These are phyloP conservation scores for Entrophospora sp. DNA, from an alignment of 192 early-diverging fungal genomes.

Conservation along the genomic window DNA sequence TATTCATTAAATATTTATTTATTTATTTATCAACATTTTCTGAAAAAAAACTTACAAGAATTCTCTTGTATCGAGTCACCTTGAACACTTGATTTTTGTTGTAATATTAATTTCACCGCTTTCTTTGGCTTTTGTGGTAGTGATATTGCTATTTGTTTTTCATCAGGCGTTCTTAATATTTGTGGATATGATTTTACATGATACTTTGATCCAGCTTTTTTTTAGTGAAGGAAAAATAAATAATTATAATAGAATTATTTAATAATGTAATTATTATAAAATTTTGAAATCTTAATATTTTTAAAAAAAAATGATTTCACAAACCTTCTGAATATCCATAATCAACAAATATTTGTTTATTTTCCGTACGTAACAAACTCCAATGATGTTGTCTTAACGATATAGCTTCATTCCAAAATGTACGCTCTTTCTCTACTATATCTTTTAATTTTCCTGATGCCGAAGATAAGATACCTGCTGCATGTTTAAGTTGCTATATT, in stretches of 20 bases:
- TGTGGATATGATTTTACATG: background rate
- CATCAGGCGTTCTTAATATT: conserved; percentile 13
- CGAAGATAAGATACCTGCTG: conserved; percentile 7
- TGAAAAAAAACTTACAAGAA: conserved; percentile 10
- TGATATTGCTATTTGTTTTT: conserved; percentile 16
- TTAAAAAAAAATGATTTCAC: background rate
- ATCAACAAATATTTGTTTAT: conserved; percentile 18
- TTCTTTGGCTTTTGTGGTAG: conserved; percentile 7
- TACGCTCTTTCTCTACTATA: conserved; percentile 6
- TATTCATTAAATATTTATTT: background rate
- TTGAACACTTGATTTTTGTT: background rate
- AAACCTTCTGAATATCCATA: conserved; percentile 15
- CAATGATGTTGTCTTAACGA: conserved; percentile 12
- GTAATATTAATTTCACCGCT: conserved; percentile 5
- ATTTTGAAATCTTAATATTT: background rate
- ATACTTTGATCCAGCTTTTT: background rate
- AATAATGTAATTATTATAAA: background rate
- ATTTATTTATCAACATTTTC: no score
- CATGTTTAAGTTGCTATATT: conserved; percentile 14
- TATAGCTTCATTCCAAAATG: conserved; percentile 19
- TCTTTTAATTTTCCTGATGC: background rate
- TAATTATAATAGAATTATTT: background rate
- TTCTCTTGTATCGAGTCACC: background rate
- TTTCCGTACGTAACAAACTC: background rate
- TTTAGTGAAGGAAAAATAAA: background rate